These are phyloP conservation scores for Ilyonectria robusta DNA, from an alignment of 2,329 filamentous ascomycete species.

Conservation along the genomic window DNA sequence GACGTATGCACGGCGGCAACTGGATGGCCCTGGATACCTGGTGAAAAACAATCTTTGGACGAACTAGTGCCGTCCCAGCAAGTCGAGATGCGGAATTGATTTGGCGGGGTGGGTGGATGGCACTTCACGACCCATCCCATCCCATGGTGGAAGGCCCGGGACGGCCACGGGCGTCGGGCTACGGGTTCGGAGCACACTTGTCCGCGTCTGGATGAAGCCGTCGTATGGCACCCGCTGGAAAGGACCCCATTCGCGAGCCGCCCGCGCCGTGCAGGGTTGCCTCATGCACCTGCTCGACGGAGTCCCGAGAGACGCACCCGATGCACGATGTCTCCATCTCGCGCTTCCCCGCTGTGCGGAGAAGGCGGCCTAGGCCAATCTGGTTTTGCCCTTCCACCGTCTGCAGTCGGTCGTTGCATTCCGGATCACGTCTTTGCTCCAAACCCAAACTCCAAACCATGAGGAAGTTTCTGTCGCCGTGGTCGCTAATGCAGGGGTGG, in stretches of 20 bases:
- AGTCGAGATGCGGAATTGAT: slow-evolving; percentile 37
- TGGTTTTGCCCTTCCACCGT: slow-evolving; percentile 30
- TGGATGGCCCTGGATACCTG: slow-evolving; percentile 17
- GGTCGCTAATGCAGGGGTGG: slow-evolving; percentile 22
- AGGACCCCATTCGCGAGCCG: slow-evolving; percentile 47
- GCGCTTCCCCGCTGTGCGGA: slow-evolving; percentile 46
- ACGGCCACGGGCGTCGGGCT: slow-evolving; percentile 24
- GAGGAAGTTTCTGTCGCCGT: slow-evolving; percentile 12
- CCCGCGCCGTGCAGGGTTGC: slow-evolving; percentile 42
- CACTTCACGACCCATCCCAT: background rate
- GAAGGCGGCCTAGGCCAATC: slow-evolving; percentile 43
- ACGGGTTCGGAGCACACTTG: slow-evolving; percentile 43
- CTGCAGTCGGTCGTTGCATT: slow-evolving; percentile 28
- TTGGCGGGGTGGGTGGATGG: slow-evolving; percentile 23
- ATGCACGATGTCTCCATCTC: slow-evolving; percentile 47
- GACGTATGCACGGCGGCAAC: background rate
- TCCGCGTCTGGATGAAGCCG: slow-evolving; percentile 42
- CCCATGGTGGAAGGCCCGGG: slow-evolving; percentile 36
- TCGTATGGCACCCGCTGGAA: slow-evolving; percentile 43
- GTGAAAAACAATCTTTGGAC: slow-evolving; percentile 12
- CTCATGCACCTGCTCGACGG: slow-evolving; percentile 25
- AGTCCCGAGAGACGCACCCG: slow-evolving; percentile 38
- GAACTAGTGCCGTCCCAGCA: slow-evolving; percentile 29
- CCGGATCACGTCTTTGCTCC: slow-evolving; percentile 17
- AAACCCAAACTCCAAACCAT: slow-evolving; percentile 12